phyloP scores from a whole-genome alignment of 805 yeast species.

The Starmerella bombicola region DNA sequence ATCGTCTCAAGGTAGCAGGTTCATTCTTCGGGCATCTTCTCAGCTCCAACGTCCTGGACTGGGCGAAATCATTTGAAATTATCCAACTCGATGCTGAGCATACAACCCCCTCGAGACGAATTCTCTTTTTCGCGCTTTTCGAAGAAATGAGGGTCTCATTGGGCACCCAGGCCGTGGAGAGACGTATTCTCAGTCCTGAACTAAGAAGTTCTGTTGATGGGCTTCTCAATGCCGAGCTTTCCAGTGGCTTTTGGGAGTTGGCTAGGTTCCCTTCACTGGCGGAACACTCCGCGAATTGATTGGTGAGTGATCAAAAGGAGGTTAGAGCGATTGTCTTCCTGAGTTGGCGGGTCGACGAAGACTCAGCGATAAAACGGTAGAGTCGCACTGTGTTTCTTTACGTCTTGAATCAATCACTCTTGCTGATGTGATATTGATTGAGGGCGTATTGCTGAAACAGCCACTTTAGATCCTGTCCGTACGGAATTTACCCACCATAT shows the following conservation, averaged over 20 bases:
- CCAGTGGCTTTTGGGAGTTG: constrained; percentile 13
- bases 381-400: too few relatives aligned
- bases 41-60: constrained; percentile 53
- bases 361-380: too few relatives aligned
- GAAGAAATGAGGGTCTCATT: constrained; percentile 67
- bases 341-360: too few relatives aligned
- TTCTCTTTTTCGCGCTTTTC: constrained; percentile 67
- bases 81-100: constrained; percentile 54
- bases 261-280: constrained; percentile 2
- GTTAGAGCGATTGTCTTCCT: too few relatives aligned
- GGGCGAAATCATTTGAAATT: constrained; percentile 42
- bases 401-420: too few relatives aligned
- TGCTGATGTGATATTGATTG: too few relatives aligned
- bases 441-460: too few relatives aligned
- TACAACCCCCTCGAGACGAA: constrained; percentile 66
- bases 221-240: constrained; percentile 4
- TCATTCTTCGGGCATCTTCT: constrained; percentile 77
- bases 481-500: too few relatives aligned
- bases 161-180: constrained; percentile 43
- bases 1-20: constrained; percentile 65
- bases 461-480: too few relatives aligned
- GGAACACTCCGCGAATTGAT: too few relatives aligned
- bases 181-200: constrained; percentile 31
- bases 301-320: too few relatives aligned
- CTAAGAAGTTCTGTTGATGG: not conserved